Base-by-base conservation (phyloP, 176 grass and related monocot genomes). In the Bromus sterilis region DNA sequence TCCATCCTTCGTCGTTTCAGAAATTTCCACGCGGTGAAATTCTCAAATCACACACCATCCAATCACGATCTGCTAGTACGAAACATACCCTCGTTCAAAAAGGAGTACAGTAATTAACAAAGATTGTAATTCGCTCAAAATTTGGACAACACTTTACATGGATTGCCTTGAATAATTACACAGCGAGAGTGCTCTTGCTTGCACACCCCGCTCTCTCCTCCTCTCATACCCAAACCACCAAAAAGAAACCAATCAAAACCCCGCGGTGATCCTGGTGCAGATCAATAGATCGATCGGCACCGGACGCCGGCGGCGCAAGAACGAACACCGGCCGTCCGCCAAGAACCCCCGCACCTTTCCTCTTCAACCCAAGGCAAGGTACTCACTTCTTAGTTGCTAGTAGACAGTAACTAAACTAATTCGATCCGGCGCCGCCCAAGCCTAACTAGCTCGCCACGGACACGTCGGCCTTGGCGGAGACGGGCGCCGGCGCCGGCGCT, bases 401-500 rank as follows among this genome's bases (percentile, higher is more conserved):
- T 28, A 43, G 6, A n/a, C 3, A 29, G 48, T 11, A n/a, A 29
- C 2, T 56, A 36, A 15, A 14, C 57, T 15, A 25, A 15, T 13
- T n/a, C 13, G 18, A 1, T 3, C 26, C 7, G 33, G 8, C 9
- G 21, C 21, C 5, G 44, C n/a, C 1, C 23, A 3, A 14, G 5
- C 10, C 21, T 13, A 37, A 14, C 29, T 30, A 85, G 53, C 69
- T 85, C 4, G 62, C 55, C 31, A 80, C 82, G 53, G 71, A 70
- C 40, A 80, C 66, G 2, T 41, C 55, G 18, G 66, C 77, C 77
- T 89, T 84, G 11, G 48, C 29, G 48, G 81, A 49, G 14, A 76
- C 87, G 1, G 66, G 7, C 20, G 37, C 35, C 24, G 66, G 11
- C 12, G 77, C 28, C 3, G 62, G 25, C 14, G 41, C 24, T 4